phyloP scores from a whole-genome alignment of 768 basidiomycete genomes.

The Rhodotorula taiwanensis region DNA sequence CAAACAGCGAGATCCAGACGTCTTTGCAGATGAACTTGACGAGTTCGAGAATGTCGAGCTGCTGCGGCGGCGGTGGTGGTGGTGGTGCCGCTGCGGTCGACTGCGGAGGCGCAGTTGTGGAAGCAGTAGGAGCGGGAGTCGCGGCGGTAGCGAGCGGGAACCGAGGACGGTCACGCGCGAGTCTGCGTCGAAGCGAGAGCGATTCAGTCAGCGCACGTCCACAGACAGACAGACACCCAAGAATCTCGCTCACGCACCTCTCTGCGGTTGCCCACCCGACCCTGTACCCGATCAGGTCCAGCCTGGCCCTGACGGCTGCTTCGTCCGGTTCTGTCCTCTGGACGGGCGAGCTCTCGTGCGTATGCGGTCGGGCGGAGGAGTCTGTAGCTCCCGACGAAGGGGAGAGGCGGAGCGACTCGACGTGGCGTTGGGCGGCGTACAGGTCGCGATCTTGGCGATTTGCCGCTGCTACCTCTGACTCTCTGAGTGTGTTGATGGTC shows the following conservation, averaged over 20 bases:
- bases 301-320: slow-evolving; percentile 2
- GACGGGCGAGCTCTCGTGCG: no score
- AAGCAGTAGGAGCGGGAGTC: not conserved
- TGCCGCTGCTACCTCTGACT: not conserved
- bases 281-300: slow-evolving; percentile 35
- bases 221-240: no score
- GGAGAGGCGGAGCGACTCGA: slow-evolving; percentile 11
- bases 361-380: no score
- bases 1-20: slow-evolving; percentile 38
- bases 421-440: slow-evolving; percentile 10
- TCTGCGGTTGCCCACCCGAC: slow-evolving; percentile 36
- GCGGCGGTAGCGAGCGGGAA: slow-evolving; percentile 6
- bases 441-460: not conserved
- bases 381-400: no score
- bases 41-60: slow-evolving; percentile 33
- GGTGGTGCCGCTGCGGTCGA: not conserved
- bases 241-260: no score
- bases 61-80: not conserved
- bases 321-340: no score
- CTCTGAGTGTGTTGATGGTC: slow-evolving; percentile 22
- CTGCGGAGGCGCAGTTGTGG: not conserved
- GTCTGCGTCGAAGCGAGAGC: slow-evolving; percentile 3
- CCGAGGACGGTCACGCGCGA: slow-evolving; percentile 29
- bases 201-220: no score
- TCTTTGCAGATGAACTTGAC: slow-evolving; percentile 41